Base-by-base conservation (phyloP, 2,329 filamentous ascomycete species). In the Neoascochyta sp. region DNA sequence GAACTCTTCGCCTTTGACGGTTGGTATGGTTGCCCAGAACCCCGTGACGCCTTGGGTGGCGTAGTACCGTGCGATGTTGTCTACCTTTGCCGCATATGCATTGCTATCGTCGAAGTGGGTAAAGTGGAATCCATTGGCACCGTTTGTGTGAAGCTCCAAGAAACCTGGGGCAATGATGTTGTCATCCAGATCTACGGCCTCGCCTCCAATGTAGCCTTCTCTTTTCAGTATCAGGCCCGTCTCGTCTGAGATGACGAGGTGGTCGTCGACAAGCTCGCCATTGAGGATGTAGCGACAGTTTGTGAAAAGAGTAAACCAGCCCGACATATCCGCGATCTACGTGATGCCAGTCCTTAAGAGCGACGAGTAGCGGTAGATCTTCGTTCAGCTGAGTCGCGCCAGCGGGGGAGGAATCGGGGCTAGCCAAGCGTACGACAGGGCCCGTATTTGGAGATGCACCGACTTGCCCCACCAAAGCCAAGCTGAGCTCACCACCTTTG, bases 101-200 rank as follows among this genome's bases (percentile, higher is more conserved):
- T 51, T 40, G 13, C 60, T 49, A 24, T 71, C 55, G 4, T 66
- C 54, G 37, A 66, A 73, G 34, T 70, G 65, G 2, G 73, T 73
- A 35, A 75, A 76, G 43, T 76, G 73, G 29, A 75, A 74, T 2
- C 71, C 71, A 48, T 67, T 64, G 27, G 68, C 55, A 29, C 71
- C 70, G 44, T 77, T 77, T 1, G 70, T 75, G 37, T 77, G 74
- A 5, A 77, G 51, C 36, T 77, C 74, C 13, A 76, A 56, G 43
- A 73, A 74, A 3, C 73, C 74, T 7, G 74, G 73, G 4, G 73
- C 69, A 30, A 76, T 58, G 26, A 76, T 71, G 25, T 55, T 62
- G 22, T 67, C 68, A 21, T 69, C 60, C 8, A 76, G 50, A 44
- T 76, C 71, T 25, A 72, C 50, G 9, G 60, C 60, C 22, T 69